Conservation (phyloP, 2,329 filamentous ascomycete species). For the Claviceps capensis region DNA sequence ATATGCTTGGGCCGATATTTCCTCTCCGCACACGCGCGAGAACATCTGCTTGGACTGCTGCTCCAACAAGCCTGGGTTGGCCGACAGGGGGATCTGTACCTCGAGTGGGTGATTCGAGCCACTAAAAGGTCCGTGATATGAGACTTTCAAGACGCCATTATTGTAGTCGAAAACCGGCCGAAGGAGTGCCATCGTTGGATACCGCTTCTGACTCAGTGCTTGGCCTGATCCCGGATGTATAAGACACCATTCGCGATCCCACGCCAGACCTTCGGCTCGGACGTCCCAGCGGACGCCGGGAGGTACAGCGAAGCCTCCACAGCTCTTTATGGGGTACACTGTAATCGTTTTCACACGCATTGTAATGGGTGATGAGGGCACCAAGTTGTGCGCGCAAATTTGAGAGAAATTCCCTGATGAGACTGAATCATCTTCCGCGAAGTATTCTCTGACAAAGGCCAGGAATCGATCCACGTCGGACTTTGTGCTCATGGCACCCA, state of each 20-base stretch:
- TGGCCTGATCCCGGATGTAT: slow-evolving; percentile 75
- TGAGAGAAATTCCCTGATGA: neutral
- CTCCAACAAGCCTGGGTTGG: slow-evolving; percentile 46
- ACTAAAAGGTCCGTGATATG: slow-evolving; percentile 25
- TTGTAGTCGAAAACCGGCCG: slow-evolving; percentile 61
- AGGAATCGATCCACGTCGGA: slow-evolving; percentile 62
- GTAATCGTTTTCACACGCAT: slow-evolving; percentile 46
- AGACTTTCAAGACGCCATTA: slow-evolving; percentile 49
- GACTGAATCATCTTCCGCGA: slow-evolving; percentile 17
- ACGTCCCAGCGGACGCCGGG: slow-evolving; percentile 56
- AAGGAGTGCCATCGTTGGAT: slow-evolving; percentile 78
- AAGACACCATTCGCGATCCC: slow-evolving; percentile 96
- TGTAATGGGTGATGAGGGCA: neutral
- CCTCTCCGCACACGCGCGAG: slow-evolving; percentile 74
- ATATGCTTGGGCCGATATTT: slow-evolving; percentile 59
- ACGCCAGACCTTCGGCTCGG: slow-evolving; percentile 67
- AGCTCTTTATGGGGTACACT: slow-evolving; percentile 92
- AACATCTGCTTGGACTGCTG: slow-evolving; percentile 25
- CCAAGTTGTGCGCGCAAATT: neutral
- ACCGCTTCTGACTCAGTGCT: slow-evolving; percentile 76
- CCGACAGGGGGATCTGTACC: slow-evolving; percentile 49
- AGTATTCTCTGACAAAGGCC: slow-evolving; percentile 59
- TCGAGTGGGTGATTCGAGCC: slow-evolving; percentile 6
- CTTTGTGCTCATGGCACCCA: slow-evolving; percentile 79
- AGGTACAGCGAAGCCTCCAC: slow-evolving; percentile 64